A percentile compares a stretch with the other conserved stretches of the same genome.
Evolutionary conservation across 1,284 basidiomycete genomes (phyloP).

Genomic region (Cutaneotrichosporon cutaneum): DNA sequence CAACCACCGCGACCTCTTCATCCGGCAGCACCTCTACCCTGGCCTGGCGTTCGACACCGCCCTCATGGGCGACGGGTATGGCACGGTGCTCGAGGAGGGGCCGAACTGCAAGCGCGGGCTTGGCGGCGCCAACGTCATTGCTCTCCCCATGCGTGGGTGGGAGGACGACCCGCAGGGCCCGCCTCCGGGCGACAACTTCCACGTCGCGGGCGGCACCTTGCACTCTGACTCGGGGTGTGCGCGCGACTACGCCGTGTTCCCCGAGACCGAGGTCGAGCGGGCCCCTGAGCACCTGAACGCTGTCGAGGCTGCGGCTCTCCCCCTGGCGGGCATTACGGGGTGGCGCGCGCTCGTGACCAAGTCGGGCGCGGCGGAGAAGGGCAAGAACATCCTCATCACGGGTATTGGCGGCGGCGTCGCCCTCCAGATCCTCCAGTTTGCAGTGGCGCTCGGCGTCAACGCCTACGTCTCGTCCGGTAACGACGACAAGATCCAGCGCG

Average conservation of each 20-base stretch:
- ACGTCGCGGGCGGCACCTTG: conserved; percentile 20
- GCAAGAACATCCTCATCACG: conserved; percentile 25
- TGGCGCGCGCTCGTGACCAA: conserved; percentile 26
- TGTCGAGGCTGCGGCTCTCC: conserved; percentile 19
- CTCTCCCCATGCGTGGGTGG: conserved; percentile 22
- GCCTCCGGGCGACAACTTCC: conserved; percentile 13
- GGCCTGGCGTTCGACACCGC: conserved; percentile 19
- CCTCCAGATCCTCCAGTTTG: conserved; percentile 23
- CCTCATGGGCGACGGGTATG: conserved; percentile 20
- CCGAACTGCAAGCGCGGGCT: conserved; percentile 7
- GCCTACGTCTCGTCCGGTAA: conserved; percentile 18
- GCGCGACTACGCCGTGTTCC: conserved; percentile 21
- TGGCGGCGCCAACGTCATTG: conserved; percentile 10
- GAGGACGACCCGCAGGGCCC: conserved; percentile 20
- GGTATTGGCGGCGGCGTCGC: conserved; percentile 27
- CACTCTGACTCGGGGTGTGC: conserved; percentile 21
- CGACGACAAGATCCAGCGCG: conserved; percentile 20
- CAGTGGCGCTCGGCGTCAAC: conserved; percentile 21
- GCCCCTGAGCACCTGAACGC: conserved; percentile 19
- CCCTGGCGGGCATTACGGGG: conserved; percentile 21
- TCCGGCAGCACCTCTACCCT: conserved; percentile 24
- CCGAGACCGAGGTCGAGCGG: conserved; percentile 23
- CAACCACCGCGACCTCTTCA: conserved; percentile 29
- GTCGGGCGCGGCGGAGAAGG: conserved; percentile 15
- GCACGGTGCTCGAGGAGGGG: conserved; percentile 17